A percentile compares a stretch with the other conserved stretches of the same genome.
phyloP scores from a whole-genome alignment of 306 rosid genomes.

The Sicyos edulis region DNA sequence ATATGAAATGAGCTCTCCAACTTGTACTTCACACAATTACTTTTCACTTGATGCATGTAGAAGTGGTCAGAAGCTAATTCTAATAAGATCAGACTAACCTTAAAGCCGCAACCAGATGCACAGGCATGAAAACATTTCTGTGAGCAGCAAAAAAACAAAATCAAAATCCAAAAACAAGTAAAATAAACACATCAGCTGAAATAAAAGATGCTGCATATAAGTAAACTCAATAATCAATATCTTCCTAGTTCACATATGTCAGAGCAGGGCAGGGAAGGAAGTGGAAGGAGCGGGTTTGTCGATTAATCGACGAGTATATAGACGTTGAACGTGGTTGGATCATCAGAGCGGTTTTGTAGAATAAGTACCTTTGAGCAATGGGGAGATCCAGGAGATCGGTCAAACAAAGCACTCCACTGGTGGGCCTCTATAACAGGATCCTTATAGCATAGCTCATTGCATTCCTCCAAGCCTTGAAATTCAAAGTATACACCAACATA shows the following conservation, averaged over 20 bases:
- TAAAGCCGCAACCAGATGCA: constrained; percentile 84
- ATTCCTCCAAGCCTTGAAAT: constrained; percentile 63
- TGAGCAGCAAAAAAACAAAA: constrained; percentile 22
- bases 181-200: constrained; percentile 7
- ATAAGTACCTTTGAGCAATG: constrained; percentile 56
- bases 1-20: too few species aligned
- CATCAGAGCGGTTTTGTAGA: not conserved
- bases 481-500: not conserved
- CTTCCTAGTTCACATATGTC: constrained; percentile 2
- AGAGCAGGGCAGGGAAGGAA: not conserved
- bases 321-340: not conserved
- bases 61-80: not conserved
- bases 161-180: not conserved
- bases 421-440: constrained; percentile 82
- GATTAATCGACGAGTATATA: not conserved
- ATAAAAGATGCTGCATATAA: not conserved
- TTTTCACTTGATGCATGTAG: not conserved
- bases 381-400: constrained; percentile 85
- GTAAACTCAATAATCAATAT: not conserved
- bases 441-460: constrained; percentile 74
- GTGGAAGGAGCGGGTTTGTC: not conserved
- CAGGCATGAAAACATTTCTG: constrained; percentile 91
- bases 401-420: constrained; percentile 88
- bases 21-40: not conserved
- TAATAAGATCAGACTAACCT: constrained; percentile 47